Evolutionary conservation across 495 filamentous ascomycete genomes (phyloP).

Genomic region (Annulohypoxylon nitens): DNA sequence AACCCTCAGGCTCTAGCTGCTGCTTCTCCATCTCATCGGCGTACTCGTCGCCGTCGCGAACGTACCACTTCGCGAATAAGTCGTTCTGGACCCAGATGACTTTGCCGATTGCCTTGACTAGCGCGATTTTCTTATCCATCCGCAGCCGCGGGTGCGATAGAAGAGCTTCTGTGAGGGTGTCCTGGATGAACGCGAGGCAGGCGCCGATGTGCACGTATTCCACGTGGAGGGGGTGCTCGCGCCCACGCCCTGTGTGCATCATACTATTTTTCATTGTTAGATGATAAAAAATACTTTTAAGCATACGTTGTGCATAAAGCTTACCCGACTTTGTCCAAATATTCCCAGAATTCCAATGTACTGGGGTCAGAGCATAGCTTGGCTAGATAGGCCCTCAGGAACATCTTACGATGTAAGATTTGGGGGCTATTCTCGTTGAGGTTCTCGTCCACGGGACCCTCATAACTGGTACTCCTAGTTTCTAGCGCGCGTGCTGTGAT

Average conservation of each 20-base stretch:
- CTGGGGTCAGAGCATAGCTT: constrained; percentile 78
- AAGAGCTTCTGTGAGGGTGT: constrained; percentile 79
- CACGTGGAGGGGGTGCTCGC: constrained; percentile 74
- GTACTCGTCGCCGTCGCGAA: constrained; percentile 78
- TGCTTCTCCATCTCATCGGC: constrained; percentile 69
- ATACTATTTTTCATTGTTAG: constrained; percentile 55
- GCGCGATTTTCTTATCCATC: constrained; percentile 72
- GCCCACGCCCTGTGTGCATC: constrained; percentile 77
- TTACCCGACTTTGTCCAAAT: constrained; percentile 80
- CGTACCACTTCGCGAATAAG: constrained; percentile 81
- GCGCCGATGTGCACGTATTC: constrained; percentile 82
- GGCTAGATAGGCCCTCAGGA: constrained; percentile 76
- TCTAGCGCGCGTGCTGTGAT: constrained; percentile 80
- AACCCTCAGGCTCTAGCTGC: constrained; percentile 73
- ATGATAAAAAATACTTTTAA: not conserved
- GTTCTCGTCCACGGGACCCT: constrained; percentile 70
- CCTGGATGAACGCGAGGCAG: constrained; percentile 76
- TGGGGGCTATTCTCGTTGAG: constrained; percentile 75
- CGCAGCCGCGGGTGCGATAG: constrained; percentile 75
- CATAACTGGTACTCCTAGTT: constrained; percentile 73
- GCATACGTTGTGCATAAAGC: constrained; percentile 3
- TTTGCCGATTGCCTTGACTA: constrained; percentile 73
- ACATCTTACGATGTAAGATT: constrained; percentile 81
- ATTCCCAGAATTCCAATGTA: constrained; percentile 81
- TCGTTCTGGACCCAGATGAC: constrained; percentile 83